Evolutionary conservation across 2,329 filamentous ascomycete genomes (phyloP), one percentile per base, ranked within the genome.

Genomic region (Acephala macrosclerotiorum): DNA sequence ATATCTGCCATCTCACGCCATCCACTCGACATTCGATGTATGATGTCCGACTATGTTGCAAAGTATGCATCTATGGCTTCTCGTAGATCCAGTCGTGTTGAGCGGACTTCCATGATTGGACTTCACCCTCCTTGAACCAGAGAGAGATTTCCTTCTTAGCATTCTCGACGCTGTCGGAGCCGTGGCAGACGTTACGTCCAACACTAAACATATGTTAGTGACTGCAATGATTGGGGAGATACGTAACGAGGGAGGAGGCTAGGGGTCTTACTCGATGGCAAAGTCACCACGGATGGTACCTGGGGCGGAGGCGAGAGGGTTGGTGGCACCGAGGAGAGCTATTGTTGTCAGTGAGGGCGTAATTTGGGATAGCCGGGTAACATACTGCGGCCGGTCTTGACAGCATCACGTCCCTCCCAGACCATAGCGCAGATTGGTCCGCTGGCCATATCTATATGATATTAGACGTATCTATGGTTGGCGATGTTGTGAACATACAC

Each of bases 111-210:
- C 92, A 98, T 84, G 80, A 86, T 83, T 93, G 83, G 78, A 97
- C 80, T 83, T 98, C 96, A 75, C 89, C 89, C 75, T 92, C 85
- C 84, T 91, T 90, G 92, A 99, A 99, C 96, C 96, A 99, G 80
- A 98, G 90, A 78, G 91, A 91, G 80, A 99, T 99, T 88, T 99
- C 96, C 92, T 98, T 97, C 91, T 98, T 89, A 84, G 96, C 96
- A 86, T 89, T 97, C 90, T 99, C 96, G 83, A 99, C 95, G 80
- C 87, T 90, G 89, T 99, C 96, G 83, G 94, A 97, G 81, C 96
- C 96, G 90, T 99, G 96, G 92, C 95, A 98, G 85, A 98, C 94
- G 88, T 99, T 99, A 83, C 95, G 93, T 85, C 96, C 96, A 80
- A 94, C 91, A 77, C 93, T 90, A 75, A 7, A 25, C 9, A 14